A percentile compares a stretch with the other conserved stretches of the same genome.
Evolutionary conservation across 257 asterid genomes (phyloP).

Genomic region (Ilex aquifolium): DNA sequence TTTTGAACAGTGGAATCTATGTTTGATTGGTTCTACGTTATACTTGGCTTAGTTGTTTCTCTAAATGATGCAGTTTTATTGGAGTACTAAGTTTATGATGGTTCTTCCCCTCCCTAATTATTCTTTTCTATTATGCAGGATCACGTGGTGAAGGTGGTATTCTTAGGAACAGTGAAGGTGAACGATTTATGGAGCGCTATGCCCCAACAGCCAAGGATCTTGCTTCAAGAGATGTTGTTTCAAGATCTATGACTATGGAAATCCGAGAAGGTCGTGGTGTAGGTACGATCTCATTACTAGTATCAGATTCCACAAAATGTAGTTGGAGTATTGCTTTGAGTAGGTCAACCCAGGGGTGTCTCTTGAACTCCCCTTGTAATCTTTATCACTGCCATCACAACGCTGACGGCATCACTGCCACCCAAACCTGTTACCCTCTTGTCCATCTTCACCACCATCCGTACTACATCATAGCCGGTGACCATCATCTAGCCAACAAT

Average conservation of each 20-base stretch:
- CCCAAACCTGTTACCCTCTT: no score
- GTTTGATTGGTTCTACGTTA: neutral
- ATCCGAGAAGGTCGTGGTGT: conserved; percentile 99
- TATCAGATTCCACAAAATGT: conserved; percentile 1
- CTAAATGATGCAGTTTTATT: neutral
- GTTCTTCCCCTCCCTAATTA: neutral
- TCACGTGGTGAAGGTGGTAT: conserved; percentile 99
- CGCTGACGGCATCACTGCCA: no score
- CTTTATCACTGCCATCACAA: no score
- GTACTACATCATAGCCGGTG: no score
- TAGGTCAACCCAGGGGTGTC: no score
- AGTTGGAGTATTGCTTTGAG: neutral
- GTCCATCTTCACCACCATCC: no score
- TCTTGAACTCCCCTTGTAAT: no score
- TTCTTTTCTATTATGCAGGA: conserved; percentile 40
- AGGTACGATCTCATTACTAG: conserved; percentile 39
- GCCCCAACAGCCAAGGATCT: conserved; percentile 99
- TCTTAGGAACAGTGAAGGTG: conserved; percentile 97
- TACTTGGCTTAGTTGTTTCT: neutral
- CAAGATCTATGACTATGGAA: conserved; percentile 99
- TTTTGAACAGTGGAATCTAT: neutral
- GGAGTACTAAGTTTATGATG: neutral
- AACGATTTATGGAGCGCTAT: conserved; percentile 97
- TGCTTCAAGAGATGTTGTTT: conserved; percentile 97
- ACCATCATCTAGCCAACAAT: no score